Evolutionary conservation across 2,329 filamentous ascomycete genomes (phyloP), one percentile per base, ranked within the genome.

Genomic region (Fusarium denticulatum): DNA sequence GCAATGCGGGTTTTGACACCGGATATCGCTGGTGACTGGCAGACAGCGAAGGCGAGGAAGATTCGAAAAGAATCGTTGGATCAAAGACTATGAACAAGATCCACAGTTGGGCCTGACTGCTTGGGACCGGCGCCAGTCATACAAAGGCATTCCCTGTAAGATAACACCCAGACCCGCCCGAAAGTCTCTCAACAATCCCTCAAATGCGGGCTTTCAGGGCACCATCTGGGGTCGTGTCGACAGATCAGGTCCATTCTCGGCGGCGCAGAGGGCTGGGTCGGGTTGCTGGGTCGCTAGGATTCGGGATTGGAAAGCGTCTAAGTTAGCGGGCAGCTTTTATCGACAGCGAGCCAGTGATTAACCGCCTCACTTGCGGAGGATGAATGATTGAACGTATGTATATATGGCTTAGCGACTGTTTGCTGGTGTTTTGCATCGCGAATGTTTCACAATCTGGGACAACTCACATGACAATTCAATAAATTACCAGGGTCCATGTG

Each of bases 91-190:
- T 57, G 62, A 61, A 42, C 46, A 63, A 75, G 72, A 75, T 80
- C 80, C 80, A 81, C 80, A 82, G 74, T 82, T 82, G 77, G 80
- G 80, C 80, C 72, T 80, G 79, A 78, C 76, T 82, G 80, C 80
- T 81, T 82, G 67, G 65, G 62, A 63, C 71, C 75, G 73, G 71
- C 64, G 59, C 72, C 64, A 69, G 72, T 60, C 64, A 68, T 69
- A 70, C 68, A 68, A 61, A 73, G 67, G 66, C 49, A 65, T 75
- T 63, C 76, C 76, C 74, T 78, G 76, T 68, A 71, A 76, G 71
- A 67, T 60, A 72, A 50, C 59, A 62, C 37, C 45, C 55, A 60
- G 71, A 60, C 71, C 71, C 71, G 71, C 71, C 57, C 39, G 26
- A 60, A 66, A 61, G 60, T 55, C 60, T 63, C 75, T 76, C 65